Evolutionary conservation across 2,329 filamentous ascomycete genomes (phyloP).

Genomic region (Xylogone sp.): DNA sequence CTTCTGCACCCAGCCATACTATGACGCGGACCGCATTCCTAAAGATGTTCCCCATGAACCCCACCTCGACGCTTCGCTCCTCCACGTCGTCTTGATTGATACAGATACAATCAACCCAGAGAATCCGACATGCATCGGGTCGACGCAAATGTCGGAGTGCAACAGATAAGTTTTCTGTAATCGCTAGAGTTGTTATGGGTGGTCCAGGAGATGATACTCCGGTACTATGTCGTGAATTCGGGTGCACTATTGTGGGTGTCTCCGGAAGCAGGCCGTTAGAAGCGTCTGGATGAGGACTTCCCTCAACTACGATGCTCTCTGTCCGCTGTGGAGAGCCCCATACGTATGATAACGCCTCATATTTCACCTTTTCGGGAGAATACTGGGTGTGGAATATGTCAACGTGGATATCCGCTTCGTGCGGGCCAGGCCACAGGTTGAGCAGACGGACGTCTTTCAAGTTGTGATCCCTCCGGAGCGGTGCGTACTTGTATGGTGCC

Average conservation of each 20-base stretch:
- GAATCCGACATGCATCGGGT: slow-evolving; percentile 29
- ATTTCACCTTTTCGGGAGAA: slow-evolving; percentile 1
- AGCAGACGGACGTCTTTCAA: not conserved
- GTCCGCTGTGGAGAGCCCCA: slow-evolving; percentile 3
- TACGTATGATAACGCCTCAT: slow-evolving; percentile 11
- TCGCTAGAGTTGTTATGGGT: not conserved
- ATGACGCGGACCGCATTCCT: slow-evolving; percentile 12
- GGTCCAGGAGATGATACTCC: not conserved
- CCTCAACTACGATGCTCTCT: not conserved
- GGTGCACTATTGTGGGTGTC: not conserved
- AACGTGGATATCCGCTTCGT: not conserved
- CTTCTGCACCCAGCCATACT: slow-evolving; percentile 19
- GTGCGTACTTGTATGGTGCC: not conserved
- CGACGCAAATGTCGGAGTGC: slow-evolving; percentile 29
- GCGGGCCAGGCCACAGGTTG: not conserved
- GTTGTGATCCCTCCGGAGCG: not conserved
- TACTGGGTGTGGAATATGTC: not conserved
- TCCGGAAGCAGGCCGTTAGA: not conserved
- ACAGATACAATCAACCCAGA: slow-evolving; percentile 23
- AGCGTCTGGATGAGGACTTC: not conserved
- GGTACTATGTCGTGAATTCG: not conserved
- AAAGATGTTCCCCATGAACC: slow-evolving; percentile 21
- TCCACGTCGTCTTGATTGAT: slow-evolving; percentile 19
- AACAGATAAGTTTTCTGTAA: slow-evolving; percentile 8
- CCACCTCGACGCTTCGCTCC: slow-evolving; percentile 16